phyloP scores from a whole-genome alignment of 2,329 filamentous ascomycete species.

The Orbilia brochopaga region DNA sequence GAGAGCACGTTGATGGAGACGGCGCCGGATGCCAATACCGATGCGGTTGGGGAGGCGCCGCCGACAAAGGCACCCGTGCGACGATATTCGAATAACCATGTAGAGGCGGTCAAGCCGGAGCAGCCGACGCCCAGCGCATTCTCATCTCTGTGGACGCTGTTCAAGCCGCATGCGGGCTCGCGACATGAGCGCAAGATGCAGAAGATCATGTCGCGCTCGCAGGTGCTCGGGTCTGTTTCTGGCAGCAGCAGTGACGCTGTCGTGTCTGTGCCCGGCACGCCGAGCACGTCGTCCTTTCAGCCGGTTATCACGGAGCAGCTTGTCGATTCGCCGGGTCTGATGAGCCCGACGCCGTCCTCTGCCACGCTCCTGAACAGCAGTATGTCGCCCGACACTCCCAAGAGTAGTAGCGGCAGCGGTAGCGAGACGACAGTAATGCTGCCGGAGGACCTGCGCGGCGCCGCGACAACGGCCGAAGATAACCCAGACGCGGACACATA shows the following conservation, averaged over 20 bases:
- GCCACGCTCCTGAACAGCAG: slow-evolving; percentile 16
- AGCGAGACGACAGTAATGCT: slow-evolving; percentile 15
- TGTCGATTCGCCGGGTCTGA: slow-evolving; percentile 9
- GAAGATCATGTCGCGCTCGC: slow-evolving; percentile 40
- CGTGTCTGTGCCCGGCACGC: neutral
- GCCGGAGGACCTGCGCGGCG: slow-evolving; percentile 30
- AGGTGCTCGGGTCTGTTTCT: slow-evolving; percentile 19
- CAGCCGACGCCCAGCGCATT: slow-evolving; percentile 34
- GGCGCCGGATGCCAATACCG: slow-evolving; percentile 2
- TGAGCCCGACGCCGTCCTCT: slow-evolving; percentile 32
- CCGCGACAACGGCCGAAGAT: slow-evolving; percentile 40
- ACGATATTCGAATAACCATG: slow-evolving; percentile 38
- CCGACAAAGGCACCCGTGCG: slow-evolving; percentile 31
- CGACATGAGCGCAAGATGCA: slow-evolving; percentile 40
- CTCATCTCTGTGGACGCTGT: slow-evolving; percentile 40
- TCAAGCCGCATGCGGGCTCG: slow-evolving; percentile 40
- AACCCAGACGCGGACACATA: slow-evolving; percentile 35
- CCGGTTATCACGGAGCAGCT: slow-evolving; percentile 24
- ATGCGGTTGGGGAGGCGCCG: slow-evolving; percentile 28
- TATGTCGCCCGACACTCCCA: slow-evolving; percentile 8
- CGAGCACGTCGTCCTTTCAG: slow-evolving; percentile 5
- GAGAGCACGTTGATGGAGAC: slow-evolving; percentile 33
- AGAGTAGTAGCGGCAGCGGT: slow-evolving; percentile 18
- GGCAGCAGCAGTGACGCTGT: neutral
- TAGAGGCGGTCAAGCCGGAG: slow-evolving; percentile 17